Conservation (phyloP, 179 eudicot species). For the Spinacia oleracea region DNA sequence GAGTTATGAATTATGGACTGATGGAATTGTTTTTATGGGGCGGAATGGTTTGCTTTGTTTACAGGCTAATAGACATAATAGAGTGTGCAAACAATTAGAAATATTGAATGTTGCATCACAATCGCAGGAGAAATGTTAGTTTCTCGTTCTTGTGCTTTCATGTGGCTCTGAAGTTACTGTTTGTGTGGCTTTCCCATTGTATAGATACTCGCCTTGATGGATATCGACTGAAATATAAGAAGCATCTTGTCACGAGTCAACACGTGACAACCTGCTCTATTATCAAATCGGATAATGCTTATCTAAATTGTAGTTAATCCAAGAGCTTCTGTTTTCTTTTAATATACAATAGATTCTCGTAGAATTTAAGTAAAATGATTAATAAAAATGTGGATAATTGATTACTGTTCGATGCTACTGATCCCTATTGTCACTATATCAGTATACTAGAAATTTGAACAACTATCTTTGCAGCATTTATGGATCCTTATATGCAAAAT, state of each 20-base stretch:
- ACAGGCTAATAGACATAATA: not conserved
- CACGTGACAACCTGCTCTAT: not conserved
- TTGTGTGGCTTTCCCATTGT: not conserved
- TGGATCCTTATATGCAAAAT: not conserved
- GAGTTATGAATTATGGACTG: not conserved
- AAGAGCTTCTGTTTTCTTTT: not conserved
- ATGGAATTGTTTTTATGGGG: not conserved
- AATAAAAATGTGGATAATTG: not conserved
- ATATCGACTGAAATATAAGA: not conserved
- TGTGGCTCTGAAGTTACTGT: not conserved
- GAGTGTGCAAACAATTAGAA: not conserved
- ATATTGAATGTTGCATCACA: not conserved
- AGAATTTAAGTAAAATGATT: not conserved
- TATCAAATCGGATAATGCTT: not conserved
- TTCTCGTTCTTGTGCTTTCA: not conserved
- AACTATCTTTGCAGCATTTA: not conserved
- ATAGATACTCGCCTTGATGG: not conserved
- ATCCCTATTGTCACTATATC: not conserved
- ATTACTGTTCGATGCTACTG: not conserved
- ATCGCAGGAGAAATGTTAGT: no score
- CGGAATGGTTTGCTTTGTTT: not conserved
- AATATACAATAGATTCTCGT: not conserved
- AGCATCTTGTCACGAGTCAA: no score
- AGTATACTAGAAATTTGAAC: not conserved
- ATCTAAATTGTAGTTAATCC: not conserved